Evolutionary conservation across 768 basidiomycete genomes (phyloP).

Genomic region (Boletus speciosus): DNA sequence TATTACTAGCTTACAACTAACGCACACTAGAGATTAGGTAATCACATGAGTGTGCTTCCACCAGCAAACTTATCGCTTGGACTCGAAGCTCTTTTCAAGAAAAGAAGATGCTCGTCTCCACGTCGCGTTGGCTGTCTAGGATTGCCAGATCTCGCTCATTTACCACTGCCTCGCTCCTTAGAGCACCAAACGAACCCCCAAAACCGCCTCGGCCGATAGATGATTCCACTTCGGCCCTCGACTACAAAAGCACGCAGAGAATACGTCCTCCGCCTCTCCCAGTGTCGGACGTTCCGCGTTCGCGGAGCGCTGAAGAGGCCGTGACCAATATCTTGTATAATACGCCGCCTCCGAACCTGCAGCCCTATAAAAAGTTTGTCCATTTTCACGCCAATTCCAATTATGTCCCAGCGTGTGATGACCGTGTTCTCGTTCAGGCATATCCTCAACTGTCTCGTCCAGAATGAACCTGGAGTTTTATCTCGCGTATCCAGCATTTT

Average conservation of each 20-base stretch:
- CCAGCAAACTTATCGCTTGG: background rate
- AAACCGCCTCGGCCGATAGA: slow-evolving; percentile 79
- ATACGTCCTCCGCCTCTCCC: slow-evolving; percentile 81
- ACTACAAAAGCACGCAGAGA: slow-evolving; percentile 78
- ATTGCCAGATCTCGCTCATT: slow-evolving; percentile 22
- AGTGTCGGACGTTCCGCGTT: slow-evolving; percentile 76
- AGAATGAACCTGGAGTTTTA: slow-evolving; percentile 99
- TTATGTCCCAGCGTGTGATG: background rate
- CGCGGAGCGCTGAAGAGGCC: slow-evolving; percentile 88
- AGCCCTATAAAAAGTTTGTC: slow-evolving; percentile 84
- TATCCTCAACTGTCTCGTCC: slow-evolving; percentile 94
- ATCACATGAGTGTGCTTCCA: background rate
- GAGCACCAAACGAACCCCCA: slow-evolving; percentile 39
- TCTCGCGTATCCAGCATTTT: slow-evolving; percentile 97
- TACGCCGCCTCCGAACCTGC: slow-evolving; percentile 85
- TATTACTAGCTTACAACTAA: background rate
- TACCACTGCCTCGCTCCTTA: slow-evolving; percentile 13
- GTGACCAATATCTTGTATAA: slow-evolving; percentile 98
- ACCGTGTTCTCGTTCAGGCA: slow-evolving; percentile 52
- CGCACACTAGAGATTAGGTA: slow-evolving; percentile 5
- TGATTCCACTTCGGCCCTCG: slow-evolving; percentile 92
- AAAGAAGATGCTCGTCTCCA: slow-evolving; percentile 8
- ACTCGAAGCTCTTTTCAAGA: background rate
- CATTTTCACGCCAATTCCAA: background rate
- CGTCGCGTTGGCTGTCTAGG: slow-evolving; percentile 20